These are phyloP conservation scores for Apiospora hydei DNA, from an alignment of 2,329 filamentous ascomycete genomes.

Conservation along the genomic window DNA sequence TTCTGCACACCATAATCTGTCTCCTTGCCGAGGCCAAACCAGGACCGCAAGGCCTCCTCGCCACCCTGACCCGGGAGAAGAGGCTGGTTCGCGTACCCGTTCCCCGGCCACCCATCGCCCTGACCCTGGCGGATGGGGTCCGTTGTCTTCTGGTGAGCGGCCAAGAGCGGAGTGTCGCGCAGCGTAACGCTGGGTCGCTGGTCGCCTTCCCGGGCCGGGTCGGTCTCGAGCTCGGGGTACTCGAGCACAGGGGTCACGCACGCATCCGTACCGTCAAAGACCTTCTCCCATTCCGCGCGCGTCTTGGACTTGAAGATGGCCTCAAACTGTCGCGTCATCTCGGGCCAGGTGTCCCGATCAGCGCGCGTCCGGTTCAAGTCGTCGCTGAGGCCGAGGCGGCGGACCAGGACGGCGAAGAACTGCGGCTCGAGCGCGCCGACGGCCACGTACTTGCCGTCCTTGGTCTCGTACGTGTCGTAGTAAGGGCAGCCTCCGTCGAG, in stretches of 20 bases:
- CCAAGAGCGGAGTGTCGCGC: conserved; percentile 71
- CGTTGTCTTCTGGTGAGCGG: conserved; percentile 57
- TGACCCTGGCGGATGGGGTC: conserved; percentile 61
- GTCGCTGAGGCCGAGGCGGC: conserved; percentile 67
- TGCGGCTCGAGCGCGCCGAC: conserved; percentile 89
- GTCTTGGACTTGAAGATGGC: conserved; percentile 72
- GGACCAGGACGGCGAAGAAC: conserved; percentile 76
- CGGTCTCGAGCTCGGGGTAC: conserved; percentile 55
- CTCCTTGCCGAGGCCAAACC: conserved; percentile 81
- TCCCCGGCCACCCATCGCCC: conserved; percentile 69
- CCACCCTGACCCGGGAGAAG: conserved; percentile 76
- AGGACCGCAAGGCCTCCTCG: conserved; percentile 70
- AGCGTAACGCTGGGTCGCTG: conserved; percentile 76
- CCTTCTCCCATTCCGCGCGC: conserved; percentile 78
- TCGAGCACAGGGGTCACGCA: conserved; percentile 87
- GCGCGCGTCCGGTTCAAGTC: conserved; percentile 61
- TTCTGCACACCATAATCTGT: conserved; percentile 72
- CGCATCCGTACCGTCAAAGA: conserved; percentile 92
- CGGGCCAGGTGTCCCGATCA: conserved; percentile 72
- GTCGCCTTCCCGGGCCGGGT: conserved; percentile 64
- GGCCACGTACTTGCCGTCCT: conserved; percentile 79
- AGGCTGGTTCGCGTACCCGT: conserved; percentile 68
- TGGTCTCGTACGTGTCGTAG: conserved; percentile 89
- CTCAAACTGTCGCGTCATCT: conserved; percentile 67
- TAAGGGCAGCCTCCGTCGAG: conserved; percentile 87